Percentiles rank a stretch among this genome's conserved stretches.
Conservation (phyloP, 1,139 yeast genomes). For the Scheffersomyces insectosa region DNA sequence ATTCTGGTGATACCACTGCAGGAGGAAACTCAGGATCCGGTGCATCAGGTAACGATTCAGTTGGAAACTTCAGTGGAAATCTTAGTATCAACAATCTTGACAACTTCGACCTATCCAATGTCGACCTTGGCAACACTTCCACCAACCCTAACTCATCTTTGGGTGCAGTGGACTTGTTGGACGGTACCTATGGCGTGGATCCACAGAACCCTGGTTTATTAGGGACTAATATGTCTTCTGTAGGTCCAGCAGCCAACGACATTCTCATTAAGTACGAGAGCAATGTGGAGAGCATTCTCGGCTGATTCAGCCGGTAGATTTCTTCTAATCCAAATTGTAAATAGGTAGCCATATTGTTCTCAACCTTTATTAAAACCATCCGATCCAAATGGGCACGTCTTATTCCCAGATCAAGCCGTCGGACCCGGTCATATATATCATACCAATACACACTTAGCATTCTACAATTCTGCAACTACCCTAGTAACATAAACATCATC, state of each 20-base stretch:
- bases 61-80: not conserved
- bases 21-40: not conserved
- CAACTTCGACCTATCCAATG: not conserved
- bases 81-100: not conserved
- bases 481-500: too few species aligned
- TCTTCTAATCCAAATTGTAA: too few species aligned
- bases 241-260: not conserved
- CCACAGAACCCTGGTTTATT: not conserved
- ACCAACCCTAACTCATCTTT: constrained; percentile 6
- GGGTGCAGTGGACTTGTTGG: constrained; percentile 29
- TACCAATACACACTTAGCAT: too few species aligned
- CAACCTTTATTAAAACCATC: too few species aligned
- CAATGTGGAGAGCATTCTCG: not conserved
- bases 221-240: not conserved
- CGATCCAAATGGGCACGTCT: too few species aligned
- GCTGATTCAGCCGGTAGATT: not conserved
- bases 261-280: not conserved
- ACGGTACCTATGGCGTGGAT: constrained; percentile 20
- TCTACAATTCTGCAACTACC: too few species aligned
- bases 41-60: not conserved
- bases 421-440: too few species aligned
- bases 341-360: too few species aligned
- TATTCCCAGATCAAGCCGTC: too few species aligned
- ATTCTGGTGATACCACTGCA: not conserved
- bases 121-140: not conserved